Conservation (phyloP, 495 filamentous ascomycete genomes). For the Podospora bellae-mahoneyi region DNA sequence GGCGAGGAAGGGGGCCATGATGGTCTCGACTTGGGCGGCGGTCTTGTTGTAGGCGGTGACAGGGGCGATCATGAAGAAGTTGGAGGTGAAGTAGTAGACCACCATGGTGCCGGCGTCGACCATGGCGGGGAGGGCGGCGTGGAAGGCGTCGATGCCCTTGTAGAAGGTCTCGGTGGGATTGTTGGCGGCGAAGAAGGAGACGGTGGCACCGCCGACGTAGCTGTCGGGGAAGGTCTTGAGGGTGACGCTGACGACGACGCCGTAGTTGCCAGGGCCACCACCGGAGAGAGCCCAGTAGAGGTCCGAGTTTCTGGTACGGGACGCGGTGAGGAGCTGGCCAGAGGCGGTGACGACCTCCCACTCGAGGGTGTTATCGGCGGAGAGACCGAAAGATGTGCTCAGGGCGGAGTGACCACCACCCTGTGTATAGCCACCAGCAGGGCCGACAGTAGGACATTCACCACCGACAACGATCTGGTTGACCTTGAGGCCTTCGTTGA, state of each 20-base stretch:
- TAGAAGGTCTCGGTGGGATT: constrained; percentile 46
- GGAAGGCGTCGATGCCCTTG: constrained; percentile 30
- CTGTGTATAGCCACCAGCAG: constrained; percentile 53
- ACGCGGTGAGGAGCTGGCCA: constrained; percentile 47
- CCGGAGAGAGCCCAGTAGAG: constrained; percentile 62
- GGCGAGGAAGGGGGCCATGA: constrained; percentile 35
- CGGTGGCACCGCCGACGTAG: constrained; percentile 30
- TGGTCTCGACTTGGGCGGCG: constrained; percentile 30
- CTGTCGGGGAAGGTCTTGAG: constrained; percentile 43
- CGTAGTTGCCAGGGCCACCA: constrained; percentile 53
- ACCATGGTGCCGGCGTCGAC: constrained; percentile 32
- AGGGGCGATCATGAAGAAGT: constrained; percentile 46
- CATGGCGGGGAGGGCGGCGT: constrained; percentile 26
- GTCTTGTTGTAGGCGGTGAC: constrained; percentile 40
- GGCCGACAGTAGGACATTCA: constrained; percentile 51
- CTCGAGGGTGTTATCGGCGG: constrained; percentile 57
- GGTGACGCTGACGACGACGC: constrained; percentile 43
- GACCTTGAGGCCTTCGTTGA: constrained; percentile 41
- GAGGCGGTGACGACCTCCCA: constrained; percentile 56
- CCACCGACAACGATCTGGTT: constrained; percentile 52
- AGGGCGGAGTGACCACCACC: constrained; percentile 61
- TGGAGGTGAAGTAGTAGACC: constrained; percentile 48
- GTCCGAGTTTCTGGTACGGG: constrained; percentile 49
- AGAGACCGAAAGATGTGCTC: constrained; percentile 54
- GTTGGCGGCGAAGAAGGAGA: constrained; percentile 30